A percentile compares a stretch with the other conserved stretches of the same genome.
These are phyloP conservation scores for Evansstolkia leycettana DNA, from an alignment of 495 filamentous ascomycete species.

Conservation along the genomic window DNA sequence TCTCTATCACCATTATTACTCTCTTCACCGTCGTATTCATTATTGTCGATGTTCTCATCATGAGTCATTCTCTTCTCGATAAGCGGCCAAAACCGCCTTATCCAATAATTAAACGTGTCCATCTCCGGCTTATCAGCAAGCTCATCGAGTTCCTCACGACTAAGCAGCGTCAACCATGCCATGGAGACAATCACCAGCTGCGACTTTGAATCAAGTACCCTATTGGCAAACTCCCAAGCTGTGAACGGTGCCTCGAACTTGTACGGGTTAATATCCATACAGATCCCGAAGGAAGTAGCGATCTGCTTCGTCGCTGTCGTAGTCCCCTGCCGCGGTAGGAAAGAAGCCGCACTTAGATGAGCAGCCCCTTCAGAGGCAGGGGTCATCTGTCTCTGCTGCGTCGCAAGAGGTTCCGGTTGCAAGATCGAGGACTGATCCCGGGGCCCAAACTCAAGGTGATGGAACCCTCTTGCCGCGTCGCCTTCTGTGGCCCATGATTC, in stretches of 20 bases:
- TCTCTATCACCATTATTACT: constrained; percentile 2
- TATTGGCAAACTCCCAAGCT: constrained; percentile 76
- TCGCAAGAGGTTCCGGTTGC: too few relatives aligned
- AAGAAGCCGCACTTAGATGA: too few relatives aligned
- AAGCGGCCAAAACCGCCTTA: constrained; percentile 68
- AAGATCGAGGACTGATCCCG: too few relatives aligned
- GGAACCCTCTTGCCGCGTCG: constrained; percentile 37
- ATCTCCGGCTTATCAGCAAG: constrained; percentile 52
- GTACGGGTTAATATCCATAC: constrained; percentile 65
- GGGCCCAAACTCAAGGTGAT: constrained; percentile 11
- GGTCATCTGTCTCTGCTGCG: too few relatives aligned
- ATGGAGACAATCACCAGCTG: constrained; percentile 72
- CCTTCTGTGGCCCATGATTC: constrained; percentile 85
- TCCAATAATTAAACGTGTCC: constrained; percentile 80
- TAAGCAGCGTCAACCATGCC: constrained; percentile 66
- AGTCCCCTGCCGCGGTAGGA: too few relatives aligned
- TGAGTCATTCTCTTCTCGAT: constrained; percentile 38
- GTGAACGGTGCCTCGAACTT: constrained; percentile 65
- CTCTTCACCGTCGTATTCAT: constrained; percentile 11
- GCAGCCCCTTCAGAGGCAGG: too few relatives aligned
- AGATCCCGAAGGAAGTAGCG: constrained; percentile 72
- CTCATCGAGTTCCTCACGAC: constrained; percentile 33
- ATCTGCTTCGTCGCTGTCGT: constrained; percentile 14
- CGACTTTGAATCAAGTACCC: constrained; percentile 50
- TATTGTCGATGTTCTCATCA: constrained; percentile 16